Base-by-base conservation (phyloP, 148 eudicot genomes). In the Cornus florida region DNA sequence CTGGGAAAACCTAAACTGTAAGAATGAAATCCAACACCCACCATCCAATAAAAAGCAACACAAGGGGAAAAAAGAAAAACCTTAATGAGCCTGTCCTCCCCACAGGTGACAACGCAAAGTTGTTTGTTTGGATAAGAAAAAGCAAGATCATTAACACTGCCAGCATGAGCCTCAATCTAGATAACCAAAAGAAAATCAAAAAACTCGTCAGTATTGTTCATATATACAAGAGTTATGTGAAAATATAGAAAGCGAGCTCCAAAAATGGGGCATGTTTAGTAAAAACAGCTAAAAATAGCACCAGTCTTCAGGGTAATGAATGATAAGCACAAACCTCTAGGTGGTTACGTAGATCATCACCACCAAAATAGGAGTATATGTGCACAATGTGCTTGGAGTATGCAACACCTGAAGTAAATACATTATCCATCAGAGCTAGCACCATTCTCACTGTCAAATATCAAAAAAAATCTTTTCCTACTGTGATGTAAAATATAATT, bases 121-220 rank as follows among this genome's bases (percentile, higher is more conserved):
- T 89, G 95, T 81, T 96, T 92, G 75, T 85, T 86, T 7, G 97
- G 98, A 77, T 82, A 90, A 78, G 94, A 86, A 81, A 96, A 96
- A 35, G 98, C 92, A 78, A 96, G 87, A 80, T 96, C 99, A 75
- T 96, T 96, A 22, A 96, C 99, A 72, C 95, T 89, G 57, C 99
- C 99, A 82, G 70, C 78, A 82, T 95, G 99, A 77, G 98, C 98
- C 83, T 96, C 98, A 72, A 96, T 92, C 99, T 96, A 88, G 62
- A 84, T 6, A 79, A 67, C 33, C 39, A 72, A 73, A 67, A 68
- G 39, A 6, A 76, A 53, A 72, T 57, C 17, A 48, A 48, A 53
- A 53, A 53, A 11, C 59, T 16, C 12, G 14, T 53, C 59, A 53
- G 59, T 12, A 13, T 12, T 14, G 3, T 14, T 53, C 59, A 53